Conservation (phyloP, 345 rosid genomes). For the Dimocarpus longan region DNA sequence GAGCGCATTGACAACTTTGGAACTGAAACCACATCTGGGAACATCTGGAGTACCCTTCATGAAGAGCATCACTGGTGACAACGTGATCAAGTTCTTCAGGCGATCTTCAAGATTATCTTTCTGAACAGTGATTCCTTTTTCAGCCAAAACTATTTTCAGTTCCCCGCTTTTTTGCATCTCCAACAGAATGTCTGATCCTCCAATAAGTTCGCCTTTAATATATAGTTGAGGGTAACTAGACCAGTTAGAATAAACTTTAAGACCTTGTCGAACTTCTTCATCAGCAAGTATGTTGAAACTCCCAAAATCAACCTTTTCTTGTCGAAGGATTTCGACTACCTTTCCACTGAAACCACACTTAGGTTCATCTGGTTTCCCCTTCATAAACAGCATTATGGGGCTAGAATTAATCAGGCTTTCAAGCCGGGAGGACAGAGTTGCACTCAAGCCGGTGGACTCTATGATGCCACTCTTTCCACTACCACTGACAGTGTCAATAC, state of each 20-base stretch:
- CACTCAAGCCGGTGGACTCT: constrained; percentile 61
- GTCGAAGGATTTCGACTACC: constrained; percentile 79
- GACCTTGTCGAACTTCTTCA: constrained; percentile 90
- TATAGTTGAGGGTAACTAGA: constrained; percentile 96
- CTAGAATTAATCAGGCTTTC: constrained; percentile 61
- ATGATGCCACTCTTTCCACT: constrained; percentile 53
- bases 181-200: constrained; percentile 89
- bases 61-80: constrained; percentile 86
- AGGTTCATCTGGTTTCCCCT: constrained; percentile 87
- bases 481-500: constrained; percentile 42
- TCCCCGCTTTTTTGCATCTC: constrained; percentile 98
- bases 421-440: constrained; percentile 53
- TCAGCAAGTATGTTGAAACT: constrained; percentile 83
- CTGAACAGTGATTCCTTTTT: constrained; percentile 55
- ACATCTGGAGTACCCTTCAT: constrained; percentile 94
- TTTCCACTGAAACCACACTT: constrained; percentile 94
- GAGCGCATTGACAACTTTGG: constrained; percentile 83
- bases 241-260: constrained; percentile 93
- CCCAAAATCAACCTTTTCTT: constrained; percentile 68
- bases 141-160: constrained; percentile 56
- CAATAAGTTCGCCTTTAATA: constrained; percentile 76
- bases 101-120: constrained; percentile 66
- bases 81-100: constrained; percentile 55
- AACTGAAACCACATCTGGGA: constrained; percentile 92
- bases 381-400: constrained; percentile 90